These are phyloP conservation scores for Rosa hybrid DNA, from an alignment of 331 rosid genomes.

Conservation along the genomic window DNA sequence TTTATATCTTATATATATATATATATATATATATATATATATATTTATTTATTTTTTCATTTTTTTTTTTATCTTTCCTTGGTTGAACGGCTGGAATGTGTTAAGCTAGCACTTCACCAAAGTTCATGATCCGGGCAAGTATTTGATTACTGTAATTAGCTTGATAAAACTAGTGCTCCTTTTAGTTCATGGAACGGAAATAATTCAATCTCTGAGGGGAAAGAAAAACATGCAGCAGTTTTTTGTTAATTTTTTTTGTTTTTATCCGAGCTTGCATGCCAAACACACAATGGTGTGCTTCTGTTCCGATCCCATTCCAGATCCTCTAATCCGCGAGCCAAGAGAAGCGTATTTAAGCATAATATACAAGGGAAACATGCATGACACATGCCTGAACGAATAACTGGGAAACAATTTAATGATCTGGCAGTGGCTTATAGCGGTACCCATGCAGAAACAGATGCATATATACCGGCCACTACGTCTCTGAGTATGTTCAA, in stretches of 20 bases:
- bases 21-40: no score
- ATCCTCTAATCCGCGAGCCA: neutral
- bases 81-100: neutral
- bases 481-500: neutral
- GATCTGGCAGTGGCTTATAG: neutral
- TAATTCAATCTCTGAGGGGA: no score
- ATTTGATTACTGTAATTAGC: neutral
- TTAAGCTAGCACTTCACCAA: neutral
- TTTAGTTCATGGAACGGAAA: no score
- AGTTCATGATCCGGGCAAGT: neutral
- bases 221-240: no score
- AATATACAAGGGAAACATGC: neutral
- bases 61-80: neutral
- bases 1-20: no score
- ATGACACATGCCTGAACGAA: neutral
- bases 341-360: neutral
- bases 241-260: no score
- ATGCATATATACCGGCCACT: neutral
- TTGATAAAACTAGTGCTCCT: neutral
- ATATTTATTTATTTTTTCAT: no score
- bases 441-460: neutral
- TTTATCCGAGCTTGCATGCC: neutral
- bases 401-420: neutral
- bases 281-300: neutral
- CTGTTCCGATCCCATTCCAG: neutral